These are phyloP conservation scores for Catharanthus roseus DNA, from an alignment of 257 asterid genomes.

Conservation along the genomic window DNA sequence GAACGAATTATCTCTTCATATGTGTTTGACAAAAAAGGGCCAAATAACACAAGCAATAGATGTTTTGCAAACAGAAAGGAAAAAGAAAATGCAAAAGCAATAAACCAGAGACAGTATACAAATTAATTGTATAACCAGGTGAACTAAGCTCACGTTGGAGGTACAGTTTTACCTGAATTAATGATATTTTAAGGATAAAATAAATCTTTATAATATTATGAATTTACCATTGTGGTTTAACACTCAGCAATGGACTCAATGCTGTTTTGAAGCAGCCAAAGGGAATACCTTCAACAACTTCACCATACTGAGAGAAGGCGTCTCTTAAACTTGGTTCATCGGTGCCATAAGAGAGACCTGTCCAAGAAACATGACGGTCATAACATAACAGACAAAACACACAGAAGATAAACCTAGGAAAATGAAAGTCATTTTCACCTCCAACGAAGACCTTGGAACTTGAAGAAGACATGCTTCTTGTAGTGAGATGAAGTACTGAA, in stretches of 20 bases:
- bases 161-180: not conserved
- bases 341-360: constrained; percentile 74
- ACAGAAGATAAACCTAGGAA: constrained; percentile 2
- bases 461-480: constrained; percentile 64
- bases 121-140: not conserved
- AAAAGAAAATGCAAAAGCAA: not conserved
- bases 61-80: not conserved
- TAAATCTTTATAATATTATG: not conserved
- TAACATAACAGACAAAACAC: not conserved
- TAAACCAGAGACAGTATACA: not conserved
- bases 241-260: not conserved
- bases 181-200: not conserved
- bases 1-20: not conserved
- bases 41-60: not conserved
- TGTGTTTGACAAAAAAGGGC: not conserved
- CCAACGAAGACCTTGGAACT: constrained; percentile 68
- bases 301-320: constrained; percentile 71
- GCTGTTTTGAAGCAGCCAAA: not conserved
- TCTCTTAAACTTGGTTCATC: constrained; percentile 64
- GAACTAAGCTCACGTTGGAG: not conserved
- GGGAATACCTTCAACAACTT: constrained; percentile 58
- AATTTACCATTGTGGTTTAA: not conserved
- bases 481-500: constrained; percentile 56
- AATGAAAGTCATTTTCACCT: constrained; percentile 37
- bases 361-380: constrained; percentile 1